Evolutionary conservation across 225 moss, liverwort and hornwort genomes (phyloP).

Genomic region (Bryum argenteum): DNA sequence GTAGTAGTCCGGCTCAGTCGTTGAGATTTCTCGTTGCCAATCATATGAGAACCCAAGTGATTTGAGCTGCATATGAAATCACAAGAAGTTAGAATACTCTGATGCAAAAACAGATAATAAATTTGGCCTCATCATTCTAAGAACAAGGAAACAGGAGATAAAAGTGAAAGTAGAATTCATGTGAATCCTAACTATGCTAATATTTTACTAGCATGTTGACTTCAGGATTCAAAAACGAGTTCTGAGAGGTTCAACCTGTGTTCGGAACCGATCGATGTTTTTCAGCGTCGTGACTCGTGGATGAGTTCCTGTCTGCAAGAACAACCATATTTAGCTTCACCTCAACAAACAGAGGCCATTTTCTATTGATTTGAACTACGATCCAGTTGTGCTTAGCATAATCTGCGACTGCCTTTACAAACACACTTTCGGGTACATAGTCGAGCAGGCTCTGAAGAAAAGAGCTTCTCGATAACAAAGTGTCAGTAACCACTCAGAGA

Average conservation of each 20-base stretch:
- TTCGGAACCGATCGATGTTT: slow-evolving; percentile 84
- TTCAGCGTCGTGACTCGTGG: slow-evolving; percentile 82
- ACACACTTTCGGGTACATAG: not conserved
- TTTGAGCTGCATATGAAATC: slow-evolving; percentile 67
- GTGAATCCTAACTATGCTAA: not conserved
- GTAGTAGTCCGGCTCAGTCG: slow-evolving; percentile 94
- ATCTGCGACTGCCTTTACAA: not conserved
- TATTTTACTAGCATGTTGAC: not conserved
- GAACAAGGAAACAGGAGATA: not conserved
- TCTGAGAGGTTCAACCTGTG: slow-evolving; percentile 55
- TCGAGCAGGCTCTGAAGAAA: not conserved
- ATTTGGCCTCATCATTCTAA: not conserved
- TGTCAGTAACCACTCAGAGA: not conserved
- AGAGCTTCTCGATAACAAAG: slow-evolving; percentile 7
- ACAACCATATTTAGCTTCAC: slow-evolving; percentile 13
- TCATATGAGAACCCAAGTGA: slow-evolving; percentile 92
- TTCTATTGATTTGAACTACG: not conserved
- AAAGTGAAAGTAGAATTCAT: too few species aligned
- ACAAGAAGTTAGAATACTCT: not conserved
- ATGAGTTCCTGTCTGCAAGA: slow-evolving; percentile 92
- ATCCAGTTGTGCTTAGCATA: too few species aligned
- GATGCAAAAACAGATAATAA: not conserved
- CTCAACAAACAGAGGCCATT: not conserved
- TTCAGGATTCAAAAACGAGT: too few species aligned
- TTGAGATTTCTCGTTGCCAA: slow-evolving; percentile 96